Evolutionary conservation across 768 basidiomycete genomes (phyloP).

Genomic region (Naganishia vaughanmartiniae): DNA sequence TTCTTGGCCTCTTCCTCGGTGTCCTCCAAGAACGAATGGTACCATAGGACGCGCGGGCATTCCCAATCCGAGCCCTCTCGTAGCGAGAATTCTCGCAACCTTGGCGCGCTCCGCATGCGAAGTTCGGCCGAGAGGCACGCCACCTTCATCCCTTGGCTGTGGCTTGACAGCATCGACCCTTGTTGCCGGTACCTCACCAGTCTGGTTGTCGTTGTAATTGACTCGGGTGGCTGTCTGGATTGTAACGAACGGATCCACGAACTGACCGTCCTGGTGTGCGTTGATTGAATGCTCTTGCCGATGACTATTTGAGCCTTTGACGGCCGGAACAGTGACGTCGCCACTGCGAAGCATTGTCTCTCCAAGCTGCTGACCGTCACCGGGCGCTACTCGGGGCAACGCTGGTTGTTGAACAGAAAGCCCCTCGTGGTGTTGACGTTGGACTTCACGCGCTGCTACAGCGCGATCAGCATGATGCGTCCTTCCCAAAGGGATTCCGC

Average conservation of each 20-base stretch:
- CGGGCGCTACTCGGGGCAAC: constrained; percentile 34
- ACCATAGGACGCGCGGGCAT: constrained; percentile 46
- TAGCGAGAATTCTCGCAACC: constrained; percentile 47
- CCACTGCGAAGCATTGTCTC: constrained; percentile 41
- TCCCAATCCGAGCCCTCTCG: constrained; percentile 47
- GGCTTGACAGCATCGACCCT: background rate
- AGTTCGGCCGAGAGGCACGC: constrained; percentile 46
- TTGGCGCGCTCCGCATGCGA: constrained; percentile 43
- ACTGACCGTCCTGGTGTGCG: constrained; percentile 45
- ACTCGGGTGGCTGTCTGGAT: constrained; percentile 46
- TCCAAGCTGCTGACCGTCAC: constrained; percentile 39
- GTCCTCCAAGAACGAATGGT: constrained; percentile 29
- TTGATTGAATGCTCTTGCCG: constrained; percentile 26
- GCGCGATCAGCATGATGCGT: constrained; percentile 47
- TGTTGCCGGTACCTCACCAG: background rate
- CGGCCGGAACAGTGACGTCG: constrained; percentile 7
- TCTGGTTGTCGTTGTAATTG: constrained; percentile 8
- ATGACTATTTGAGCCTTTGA: background rate
- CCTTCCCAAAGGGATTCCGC: constrained; percentile 46
- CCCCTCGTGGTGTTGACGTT: background rate
- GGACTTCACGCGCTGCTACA: constrained; percentile 35
- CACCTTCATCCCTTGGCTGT: constrained; percentile 36
- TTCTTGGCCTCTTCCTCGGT: background rate
- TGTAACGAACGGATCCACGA: constrained; percentile 50
- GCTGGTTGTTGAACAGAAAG: constrained; percentile 38